Evolutionary conservation across 2,329 filamentous ascomycete species (phyloP), one percentile per base, ranked within the genome.

Genomic region (Stagonosporopsis chrysanthemi): DNA sequence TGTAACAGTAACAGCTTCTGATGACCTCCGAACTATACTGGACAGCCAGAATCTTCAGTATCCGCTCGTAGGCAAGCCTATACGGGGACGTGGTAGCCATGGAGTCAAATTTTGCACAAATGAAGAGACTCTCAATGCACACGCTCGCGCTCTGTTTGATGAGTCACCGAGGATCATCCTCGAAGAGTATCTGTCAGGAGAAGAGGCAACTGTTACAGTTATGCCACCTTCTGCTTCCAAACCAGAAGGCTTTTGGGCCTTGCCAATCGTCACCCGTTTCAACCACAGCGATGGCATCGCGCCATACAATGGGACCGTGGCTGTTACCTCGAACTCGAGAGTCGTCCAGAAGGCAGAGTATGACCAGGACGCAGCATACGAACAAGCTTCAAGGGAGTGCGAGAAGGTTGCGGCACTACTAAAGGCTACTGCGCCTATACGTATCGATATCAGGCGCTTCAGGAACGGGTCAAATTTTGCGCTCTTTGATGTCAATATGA

Each of bases 401-500:
- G 28, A 80, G 53, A 57, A 54, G 1, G 78, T 78, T 1, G 81
- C 78, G 2, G 58, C 63, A 35, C 45, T 79, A 3, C 67, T 83
- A 4, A 66, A 75, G 4, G 68, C 75, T 6, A 81, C 77, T 4
- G 80, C 80, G 1, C 78, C 79, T 0, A 80, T 83, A 24, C 72
- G 79, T 0, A 79, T 84, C 42, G 81, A 84, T 61, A 74, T 81
- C 0, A 72, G 81, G 15, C 73, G 80, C 8, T 76, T 78, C 29
- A 54, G 57, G 2, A 53, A 72, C 8, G 46, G 35, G 2, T 46
- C 47, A 6, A 69, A 68, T 1, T 83, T 83, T 69, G 79, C 78
- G 0, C 65, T 83, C 17, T 83, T 83, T 60, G 80, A 84, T 66
- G 73, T 83, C 12, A 83, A 83, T 52, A 81, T 83, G 78, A 83